Percentiles rank a stretch among this genome's conserved stretches.
These are phyloP conservation scores for Helotiales sp. DNA, from an alignment of 2,329 filamentous ascomycete species.

Conservation along the genomic window DNA sequence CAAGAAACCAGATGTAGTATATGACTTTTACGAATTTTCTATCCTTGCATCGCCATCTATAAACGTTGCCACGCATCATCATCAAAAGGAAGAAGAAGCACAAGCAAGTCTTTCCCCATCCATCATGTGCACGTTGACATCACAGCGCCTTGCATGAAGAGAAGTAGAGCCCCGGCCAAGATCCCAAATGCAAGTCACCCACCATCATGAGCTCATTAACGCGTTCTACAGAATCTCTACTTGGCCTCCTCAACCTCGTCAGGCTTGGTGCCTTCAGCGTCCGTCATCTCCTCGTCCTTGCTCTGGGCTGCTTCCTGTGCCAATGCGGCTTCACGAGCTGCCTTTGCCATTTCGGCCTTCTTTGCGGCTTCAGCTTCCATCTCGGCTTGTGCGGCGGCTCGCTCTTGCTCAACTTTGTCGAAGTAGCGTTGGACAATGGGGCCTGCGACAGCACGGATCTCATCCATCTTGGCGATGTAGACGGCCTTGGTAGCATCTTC, in stretches of 20 bases:
- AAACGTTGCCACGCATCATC: background rate
- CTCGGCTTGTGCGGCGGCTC: slow-evolving; percentile 74
- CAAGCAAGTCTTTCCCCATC: background rate
- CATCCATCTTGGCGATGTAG: slow-evolving; percentile 93
- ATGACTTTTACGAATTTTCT: slow-evolving; percentile 1
- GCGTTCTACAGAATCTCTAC: slow-evolving; percentile 11
- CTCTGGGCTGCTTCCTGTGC: slow-evolving; percentile 35
- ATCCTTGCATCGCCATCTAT: slow-evolving; percentile 2
- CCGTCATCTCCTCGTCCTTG: slow-evolving; percentile 64
- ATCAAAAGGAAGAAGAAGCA: background rate
- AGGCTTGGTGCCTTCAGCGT: slow-evolving; percentile 54
- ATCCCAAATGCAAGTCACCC: slow-evolving; percentile 12
- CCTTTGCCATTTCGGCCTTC: slow-evolving; percentile 38
- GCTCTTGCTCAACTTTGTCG: slow-evolving; percentile 89
- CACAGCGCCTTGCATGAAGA: background rate
- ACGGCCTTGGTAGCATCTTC: slow-evolving; percentile 92
- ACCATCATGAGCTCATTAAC: slow-evolving; percentile 27
- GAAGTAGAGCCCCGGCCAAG: background rate
- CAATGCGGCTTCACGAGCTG: slow-evolving; percentile 47
- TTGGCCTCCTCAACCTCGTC: slow-evolving; percentile 41
- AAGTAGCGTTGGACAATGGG: slow-evolving; percentile 93
- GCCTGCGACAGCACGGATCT: slow-evolving; percentile 86
- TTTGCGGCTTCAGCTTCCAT: slow-evolving; percentile 44
- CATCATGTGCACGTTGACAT: background rate
- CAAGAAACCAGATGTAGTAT: background rate